Percentiles rank a stretch among this genome's conserved stretches.
Conservation (phyloP, 1,284 basidiomycete species). For the Xerocomus cyaneibrunnescens region DNA sequence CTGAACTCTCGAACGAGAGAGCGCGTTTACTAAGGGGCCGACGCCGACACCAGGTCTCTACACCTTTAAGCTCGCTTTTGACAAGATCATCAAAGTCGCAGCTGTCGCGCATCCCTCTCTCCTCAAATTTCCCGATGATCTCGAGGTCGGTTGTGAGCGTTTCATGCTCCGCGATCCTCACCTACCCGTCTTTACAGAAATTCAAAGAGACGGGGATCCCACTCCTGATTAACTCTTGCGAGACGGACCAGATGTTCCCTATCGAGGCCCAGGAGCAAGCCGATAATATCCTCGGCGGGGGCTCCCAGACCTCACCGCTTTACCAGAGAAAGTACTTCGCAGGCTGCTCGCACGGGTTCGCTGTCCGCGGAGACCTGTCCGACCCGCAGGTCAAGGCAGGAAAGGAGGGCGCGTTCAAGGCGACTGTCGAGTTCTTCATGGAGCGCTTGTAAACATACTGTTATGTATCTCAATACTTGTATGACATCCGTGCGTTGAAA, state of each 20-base stretch:
- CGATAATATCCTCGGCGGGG: slow-evolving; percentile 43
- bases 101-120: slow-evolving; percentile 69
- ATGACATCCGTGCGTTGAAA: neutral
- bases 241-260: slow-evolving; percentile 38
- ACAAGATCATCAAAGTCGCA: slow-evolving; percentile 52
- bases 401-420: slow-evolving; percentile 63
- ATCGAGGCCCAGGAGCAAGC: slow-evolving; percentile 30
- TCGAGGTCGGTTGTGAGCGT: slow-evolving; percentile 13
- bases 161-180: neutral
- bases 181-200: slow-evolving; percentile 21
- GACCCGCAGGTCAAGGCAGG: slow-evolving; percentile 48
- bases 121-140: slow-evolving; percentile 48
- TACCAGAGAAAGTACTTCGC: slow-evolving; percentile 46
- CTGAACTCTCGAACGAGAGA: neutral
- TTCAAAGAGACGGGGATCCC: slow-evolving; percentile 37
- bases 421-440: slow-evolving; percentile 52
- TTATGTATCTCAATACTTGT: neutral
- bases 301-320: slow-evolving; percentile 39
- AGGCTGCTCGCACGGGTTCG: slow-evolving; percentile 55
- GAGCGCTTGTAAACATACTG: slow-evolving; percentile 31
- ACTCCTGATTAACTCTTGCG: slow-evolving; percentile 46
- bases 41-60: slow-evolving; percentile 44
- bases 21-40: neutral
- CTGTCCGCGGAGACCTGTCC: slow-evolving; percentile 42
- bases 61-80: slow-evolving; percentile 67